Evolutionary conservation across 2,329 filamentous ascomycete genomes (phyloP), one percentile per base, ranked within the genome.

Genomic region (Chaetomiaceae sp.): DNA sequence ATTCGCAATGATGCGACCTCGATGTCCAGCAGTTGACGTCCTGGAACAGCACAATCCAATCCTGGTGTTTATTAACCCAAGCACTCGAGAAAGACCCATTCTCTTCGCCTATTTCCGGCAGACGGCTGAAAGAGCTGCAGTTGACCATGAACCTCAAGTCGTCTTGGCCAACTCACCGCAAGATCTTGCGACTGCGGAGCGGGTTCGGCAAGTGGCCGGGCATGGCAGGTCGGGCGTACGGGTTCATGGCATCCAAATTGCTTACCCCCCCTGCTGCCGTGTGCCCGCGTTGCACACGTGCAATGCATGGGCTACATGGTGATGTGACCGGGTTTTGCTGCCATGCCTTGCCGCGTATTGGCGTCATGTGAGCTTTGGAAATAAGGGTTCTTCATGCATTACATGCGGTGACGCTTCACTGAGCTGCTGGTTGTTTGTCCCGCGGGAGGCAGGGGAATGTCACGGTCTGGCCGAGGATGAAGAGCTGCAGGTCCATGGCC

Each of bases 291-390:
- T 39, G 39, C 27, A 42, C 11, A 7, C 15, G 9, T 37, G 6
- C 15, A 17, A 5, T 4, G 17, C 6, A 17, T 20, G 38, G 14
- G 22, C 15, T 8, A 14, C 25, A 27, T 6, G 25, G 25, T 27
- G 25, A 33, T 20, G 4, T 20, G 7, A 15, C n/a, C 17, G 12
- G 27, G 11, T 6, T 46, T n/a, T 42, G 3, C 23, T 27, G 47
- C 39, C n/a, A 38, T 42, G 39, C 12, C 22, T 37, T 37, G 39
- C 39, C 25, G 48, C 33, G 33, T 14, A 7, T 40, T 25, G 27
- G 51, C 37, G 38, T 54, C 54, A 57, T 54, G 54, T 57, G 54
- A 54, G 47, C 42, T 36, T 27, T 9, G 6, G 5, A 6, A 27
- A 27, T 27, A 27, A 14, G 20, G 17, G 15, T 14, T 40, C 20